These are phyloP conservation scores for Coemansia sp. DNA, from an alignment of 192 early-diverging fungal species.

Conservation along the genomic window DNA sequence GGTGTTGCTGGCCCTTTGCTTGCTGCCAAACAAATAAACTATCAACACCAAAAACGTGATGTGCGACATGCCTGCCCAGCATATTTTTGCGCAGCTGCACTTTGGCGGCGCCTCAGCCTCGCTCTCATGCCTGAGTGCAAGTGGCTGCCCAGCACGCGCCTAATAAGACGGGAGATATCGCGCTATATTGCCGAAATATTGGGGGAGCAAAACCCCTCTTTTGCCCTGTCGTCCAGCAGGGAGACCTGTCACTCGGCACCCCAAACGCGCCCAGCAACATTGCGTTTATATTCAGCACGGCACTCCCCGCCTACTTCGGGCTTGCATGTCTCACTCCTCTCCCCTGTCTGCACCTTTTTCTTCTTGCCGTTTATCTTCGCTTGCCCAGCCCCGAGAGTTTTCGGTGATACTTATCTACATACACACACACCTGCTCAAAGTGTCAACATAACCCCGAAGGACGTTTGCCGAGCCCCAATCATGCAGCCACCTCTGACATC, in stretches of 20 bases:
- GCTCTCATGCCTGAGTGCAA: background rate
- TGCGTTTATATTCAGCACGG: background rate
- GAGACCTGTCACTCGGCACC: background rate
- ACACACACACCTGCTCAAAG: background rate
- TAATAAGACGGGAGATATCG: background rate
- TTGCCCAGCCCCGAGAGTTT: background rate
- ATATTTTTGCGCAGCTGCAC: constrained; percentile 7
- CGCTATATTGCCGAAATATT: constrained; percentile 4
- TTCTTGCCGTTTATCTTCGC: background rate
- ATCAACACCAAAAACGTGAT: no score
- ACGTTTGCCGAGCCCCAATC: background rate
- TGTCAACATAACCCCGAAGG: background rate
- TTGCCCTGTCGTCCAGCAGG: background rate
- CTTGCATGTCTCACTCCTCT: background rate
- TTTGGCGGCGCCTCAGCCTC: constrained; percentile 1
- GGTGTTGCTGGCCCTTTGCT: background rate
- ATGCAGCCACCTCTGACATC: background rate
- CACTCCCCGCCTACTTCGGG: background rate
- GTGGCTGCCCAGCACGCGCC: background rate
- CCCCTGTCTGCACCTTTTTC: background rate
- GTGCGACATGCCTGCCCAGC: background rate
- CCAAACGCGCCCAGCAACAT: background rate
- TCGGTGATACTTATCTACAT: background rate
- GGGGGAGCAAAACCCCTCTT: background rate
- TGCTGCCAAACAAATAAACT: background rate